Conservation (phyloP, 2,329 filamentous ascomycete genomes). For the Phialophora macrospora region DNA sequence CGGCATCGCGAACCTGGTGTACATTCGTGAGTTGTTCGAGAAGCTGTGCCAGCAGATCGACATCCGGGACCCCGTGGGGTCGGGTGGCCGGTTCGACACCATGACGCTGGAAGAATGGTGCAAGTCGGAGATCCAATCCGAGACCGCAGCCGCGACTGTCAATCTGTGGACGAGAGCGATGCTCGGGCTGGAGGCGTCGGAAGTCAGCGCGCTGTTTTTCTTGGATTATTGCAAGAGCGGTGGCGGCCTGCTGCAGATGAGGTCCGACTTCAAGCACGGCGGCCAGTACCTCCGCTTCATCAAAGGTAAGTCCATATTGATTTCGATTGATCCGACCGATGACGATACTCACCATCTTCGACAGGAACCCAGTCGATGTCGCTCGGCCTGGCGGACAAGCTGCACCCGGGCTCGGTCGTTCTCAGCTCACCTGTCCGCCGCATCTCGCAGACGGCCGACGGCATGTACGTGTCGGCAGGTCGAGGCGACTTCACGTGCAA, state of each 20-base stretch:
- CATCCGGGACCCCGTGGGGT: conserved; percentile 33
- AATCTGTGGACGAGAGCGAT: conserved; percentile 57
- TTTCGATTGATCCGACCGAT: not conserved
- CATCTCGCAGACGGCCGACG: conserved; percentile 41
- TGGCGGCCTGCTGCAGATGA: conserved; percentile 58
- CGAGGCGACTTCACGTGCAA: conserved; percentile 44
- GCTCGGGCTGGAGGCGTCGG: conserved; percentile 56
- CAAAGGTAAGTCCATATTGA: conserved; percentile 20
- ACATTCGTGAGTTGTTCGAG: conserved; percentile 48
- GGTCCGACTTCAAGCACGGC: conserved; percentile 58
- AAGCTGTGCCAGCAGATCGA: conserved; percentile 47
- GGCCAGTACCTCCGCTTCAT: conserved; percentile 57
- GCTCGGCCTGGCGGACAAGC: conserved; percentile 44
- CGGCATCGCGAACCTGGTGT: conserved; percentile 40
- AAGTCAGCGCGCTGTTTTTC: conserved; percentile 60
- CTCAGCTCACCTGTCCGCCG: conserved; percentile 42
- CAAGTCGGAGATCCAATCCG: conserved; percentile 41
- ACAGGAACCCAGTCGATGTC: conserved; percentile 55
- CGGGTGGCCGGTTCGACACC: conserved; percentile 42
- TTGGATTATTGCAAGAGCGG: conserved; percentile 61
- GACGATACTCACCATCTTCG: conserved; percentile 6
- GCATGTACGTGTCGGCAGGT: conserved; percentile 33
- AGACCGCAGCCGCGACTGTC: conserved; percentile 46
- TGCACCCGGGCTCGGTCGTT: conserved; percentile 43
- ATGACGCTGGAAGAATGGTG: conserved; percentile 50